Conservation (phyloP, 306 rosid species). For the Fagus sylvatica region DNA sequence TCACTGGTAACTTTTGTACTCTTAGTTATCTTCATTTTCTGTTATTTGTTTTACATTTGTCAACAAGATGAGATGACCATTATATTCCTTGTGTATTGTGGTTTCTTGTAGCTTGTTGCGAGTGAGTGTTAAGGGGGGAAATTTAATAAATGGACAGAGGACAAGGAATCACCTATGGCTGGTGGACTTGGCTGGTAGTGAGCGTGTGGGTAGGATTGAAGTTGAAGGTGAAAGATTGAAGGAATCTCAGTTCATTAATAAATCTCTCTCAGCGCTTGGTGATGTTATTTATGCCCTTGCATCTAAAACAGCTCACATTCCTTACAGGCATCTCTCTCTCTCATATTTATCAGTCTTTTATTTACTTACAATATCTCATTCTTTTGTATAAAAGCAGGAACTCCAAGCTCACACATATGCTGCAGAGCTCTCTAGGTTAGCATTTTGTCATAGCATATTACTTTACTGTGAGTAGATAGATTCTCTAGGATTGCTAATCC, state of each 20-base stretch:
- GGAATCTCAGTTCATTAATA: slow-evolving; percentile 95
- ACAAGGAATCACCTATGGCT: slow-evolving; percentile 95
- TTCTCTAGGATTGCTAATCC: neutral
- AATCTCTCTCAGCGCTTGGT: slow-evolving; percentile 95
- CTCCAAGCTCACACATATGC: slow-evolving; percentile 92
- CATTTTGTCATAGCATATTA: slow-evolving; percentile 16
- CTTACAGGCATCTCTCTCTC: slow-evolving; percentile 64
- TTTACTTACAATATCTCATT: slow-evolving; percentile 15
- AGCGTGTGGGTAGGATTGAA: slow-evolving; percentile 95
- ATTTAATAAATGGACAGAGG: slow-evolving; percentile 71
- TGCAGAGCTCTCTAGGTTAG: slow-evolving; percentile 96
- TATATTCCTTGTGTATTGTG: slow-evolving; percentile 2
- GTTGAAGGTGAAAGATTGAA: slow-evolving; percentile 96
- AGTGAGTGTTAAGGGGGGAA: slow-evolving; percentile 77
- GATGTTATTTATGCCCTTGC: slow-evolving; percentile 97
- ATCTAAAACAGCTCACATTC: slow-evolving; percentile 82
- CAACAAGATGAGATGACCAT: neutral
- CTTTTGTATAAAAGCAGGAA: slow-evolving; percentile 57
- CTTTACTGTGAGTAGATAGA: neutral
- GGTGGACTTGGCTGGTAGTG: slow-evolving; percentile 98
- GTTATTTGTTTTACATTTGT: neutral
- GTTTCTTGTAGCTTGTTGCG: slow-evolving; percentile 69
- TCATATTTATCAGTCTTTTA: slow-evolving; percentile 2
- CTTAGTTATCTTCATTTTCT: slow-evolving; percentile 1
- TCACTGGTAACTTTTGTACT: slow-evolving; percentile 62